Evolutionary conservation across 1,284 basidiomycete genomes (phyloP).

Genomic region (Irpex sp.): DNA sequence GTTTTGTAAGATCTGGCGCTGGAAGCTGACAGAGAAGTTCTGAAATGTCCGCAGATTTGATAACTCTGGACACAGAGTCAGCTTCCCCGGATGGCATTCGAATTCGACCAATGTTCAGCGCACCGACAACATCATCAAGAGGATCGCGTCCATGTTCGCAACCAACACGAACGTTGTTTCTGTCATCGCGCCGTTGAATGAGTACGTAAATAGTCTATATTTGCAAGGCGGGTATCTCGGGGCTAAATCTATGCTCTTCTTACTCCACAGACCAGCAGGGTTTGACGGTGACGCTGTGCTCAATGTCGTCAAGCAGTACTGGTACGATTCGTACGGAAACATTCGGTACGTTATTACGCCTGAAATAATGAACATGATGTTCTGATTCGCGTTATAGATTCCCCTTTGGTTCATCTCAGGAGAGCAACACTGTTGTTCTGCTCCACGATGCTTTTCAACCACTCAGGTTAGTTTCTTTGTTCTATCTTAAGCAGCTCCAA

Average conservation of each 20-base stretch:
- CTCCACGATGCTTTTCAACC: slow-evolving; percentile 87
- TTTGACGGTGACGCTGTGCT: slow-evolving; percentile 55
- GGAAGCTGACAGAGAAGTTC: background rate
- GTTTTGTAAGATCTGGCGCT: background rate
- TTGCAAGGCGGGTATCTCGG: background rate
- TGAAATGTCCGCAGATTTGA: slow-evolving; percentile 60
- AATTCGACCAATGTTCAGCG: slow-evolving; percentile 63
- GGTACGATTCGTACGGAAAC: slow-evolving; percentile 67
- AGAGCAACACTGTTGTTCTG: slow-evolving; percentile 62
- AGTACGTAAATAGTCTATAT: slow-evolving; percentile 39
- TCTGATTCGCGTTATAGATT: slow-evolving; percentile 29
- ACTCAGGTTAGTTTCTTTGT: slow-evolving; percentile 29
- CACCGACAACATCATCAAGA: slow-evolving; percentile 65
- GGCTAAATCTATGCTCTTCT: slow-evolving; percentile 1
- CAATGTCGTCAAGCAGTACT: slow-evolving; percentile 60
- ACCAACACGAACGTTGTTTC: slow-evolving; percentile 54
- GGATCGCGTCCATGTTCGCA: slow-evolving; percentile 56
- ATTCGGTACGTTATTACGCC: slow-evolving; percentile 47
- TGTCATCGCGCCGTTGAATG: slow-evolving; percentile 72
- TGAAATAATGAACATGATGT: slow-evolving; percentile 3
- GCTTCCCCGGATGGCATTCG: slow-evolving; percentile 66
- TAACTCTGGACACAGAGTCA: slow-evolving; percentile 73
- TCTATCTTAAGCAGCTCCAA: background rate
- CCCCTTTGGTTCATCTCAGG: slow-evolving; percentile 51
- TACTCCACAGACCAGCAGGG: slow-evolving; percentile 64